Evolutionary conservation across 495 filamentous ascomycete species (phyloP), one percentile per base, ranked within the genome.

Genomic region (Penicillium goetzii): DNA sequence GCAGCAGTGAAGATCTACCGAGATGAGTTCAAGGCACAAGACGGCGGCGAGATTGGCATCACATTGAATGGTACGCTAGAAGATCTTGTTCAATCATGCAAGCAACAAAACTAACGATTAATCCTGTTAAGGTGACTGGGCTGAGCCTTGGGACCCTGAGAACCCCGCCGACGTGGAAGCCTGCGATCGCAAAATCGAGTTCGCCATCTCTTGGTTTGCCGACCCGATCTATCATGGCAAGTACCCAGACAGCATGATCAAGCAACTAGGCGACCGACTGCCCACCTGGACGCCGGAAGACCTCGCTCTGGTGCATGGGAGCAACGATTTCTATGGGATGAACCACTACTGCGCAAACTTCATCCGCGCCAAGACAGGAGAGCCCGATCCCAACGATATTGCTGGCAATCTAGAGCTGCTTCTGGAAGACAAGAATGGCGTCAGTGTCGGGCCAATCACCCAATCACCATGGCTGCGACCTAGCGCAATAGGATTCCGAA

Each of bases 261-360:
- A 88, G 73, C 89, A 91, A 74, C 84, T 92, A 11, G 89, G 90
- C 40, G 77, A 87, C 68, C 84, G 89, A 7, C 80, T 93, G 54
- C 89, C 89, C 15, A 78, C 80, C 19, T 91, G 86, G 74, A 87
- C 86, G 0, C 62, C 80, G 25, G 86, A 91, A 64, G 90, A 92
- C 65, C 70, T 83, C 9, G 85, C 84, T 4, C 81, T 92, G 9
- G 85, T 92, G 47, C 81, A 89, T 56, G 89, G 89, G 43, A 90
- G 86, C 72, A 92, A 91, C 71, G 89, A 92, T 76, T 92, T 92
- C 74, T 91, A 92, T 76, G 89, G 90, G 64, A 91, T 92, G 89
- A 92, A 92, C 81, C 89, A 91, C 80, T 92, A 92, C 81, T 91
- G 89, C 58, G 87, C 89, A 68, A 89, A 91, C 82, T 93, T 89